Percentiles rank a stretch among this genome's conserved stretches.
Evolutionary conservation across 768 basidiomycete species (phyloP).

Genomic region (Lactarius pseudohatsudake): DNA sequence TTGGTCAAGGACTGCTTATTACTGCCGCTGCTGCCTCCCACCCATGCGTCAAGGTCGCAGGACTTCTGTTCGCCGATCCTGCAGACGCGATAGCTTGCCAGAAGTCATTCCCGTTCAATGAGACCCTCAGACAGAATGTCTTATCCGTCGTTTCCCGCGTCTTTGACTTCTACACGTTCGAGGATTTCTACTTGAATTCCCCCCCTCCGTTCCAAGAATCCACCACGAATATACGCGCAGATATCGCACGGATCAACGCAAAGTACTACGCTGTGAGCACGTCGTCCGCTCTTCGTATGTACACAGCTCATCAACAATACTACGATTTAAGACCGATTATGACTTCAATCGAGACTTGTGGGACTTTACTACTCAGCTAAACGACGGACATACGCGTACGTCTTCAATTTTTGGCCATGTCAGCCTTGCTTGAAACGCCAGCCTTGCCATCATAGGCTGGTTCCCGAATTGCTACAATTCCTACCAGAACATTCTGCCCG

Average conservation of each 20-base stretch:
- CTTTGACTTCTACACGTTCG: conserved; percentile 44
- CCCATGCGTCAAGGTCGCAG: conserved; percentile 39
- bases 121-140: conserved; percentile 41
- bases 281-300: background rate
- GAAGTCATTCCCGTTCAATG: conserved; percentile 41
- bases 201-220: conserved; percentile 44
- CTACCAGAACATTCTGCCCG: conserved; percentile 50
- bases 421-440: background rate
- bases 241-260: conserved; percentile 47
- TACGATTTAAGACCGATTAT: conserved; percentile 52
- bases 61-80: conserved; percentile 47
- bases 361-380: conserved; percentile 53
- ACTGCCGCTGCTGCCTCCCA: conserved; percentile 26
- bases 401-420: background rate
- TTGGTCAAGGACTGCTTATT: background rate
- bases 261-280: conserved; percentile 44
- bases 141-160: conserved; percentile 37
- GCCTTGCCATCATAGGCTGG: conserved; percentile 42
- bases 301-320: no score
- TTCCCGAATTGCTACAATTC: conserved; percentile 53
- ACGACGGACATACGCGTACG: conserved; percentile 66
- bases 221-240: conserved; percentile 49
- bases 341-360: conserved; percentile 64
- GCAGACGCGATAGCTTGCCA: conserved; percentile 50
- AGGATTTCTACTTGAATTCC: conserved; percentile 40